A percentile compares a stretch with the other conserved stretches of the same genome.
Evolutionary conservation across 148 eudicot genomes (phyloP).

Genomic region (Simmondsia chinensis): DNA sequence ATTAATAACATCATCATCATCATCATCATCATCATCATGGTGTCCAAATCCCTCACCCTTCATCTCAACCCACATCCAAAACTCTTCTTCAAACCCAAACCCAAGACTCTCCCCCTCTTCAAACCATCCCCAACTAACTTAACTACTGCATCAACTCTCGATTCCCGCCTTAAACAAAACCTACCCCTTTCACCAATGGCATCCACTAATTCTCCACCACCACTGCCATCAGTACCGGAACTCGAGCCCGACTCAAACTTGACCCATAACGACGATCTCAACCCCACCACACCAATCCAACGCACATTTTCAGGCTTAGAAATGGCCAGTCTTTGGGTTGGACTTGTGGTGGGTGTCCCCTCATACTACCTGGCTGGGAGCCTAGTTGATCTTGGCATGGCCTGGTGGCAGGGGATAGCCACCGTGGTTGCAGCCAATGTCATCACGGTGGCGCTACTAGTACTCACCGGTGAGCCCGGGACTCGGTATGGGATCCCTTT

Average conservation of each 20-base stretch:
- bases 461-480: constrained; percentile 83
- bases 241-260: constrained; percentile 49
- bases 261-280: constrained; percentile 69
- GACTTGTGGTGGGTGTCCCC: constrained; percentile 90
- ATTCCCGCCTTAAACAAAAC: constrained; percentile 7
- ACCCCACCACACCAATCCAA: constrained; percentile 44
- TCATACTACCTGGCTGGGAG: constrained; percentile 92
- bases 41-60: constrained; percentile 43
- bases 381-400: constrained; percentile 89
- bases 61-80: constrained; percentile 25
- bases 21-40: constrained; percentile 50
- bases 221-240: constrained; percentile 12
- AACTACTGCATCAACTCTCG: constrained; percentile 7
- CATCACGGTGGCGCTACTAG: constrained; percentile 47
- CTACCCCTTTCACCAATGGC: constrained; percentile 27
- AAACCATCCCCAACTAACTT: constrained; percentile 8
- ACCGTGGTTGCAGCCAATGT: constrained; percentile 78
- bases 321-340: constrained; percentile 86
- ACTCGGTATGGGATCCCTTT: constrained; percentile 75
- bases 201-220: constrained; percentile 10
- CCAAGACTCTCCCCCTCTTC: constrained; percentile 8
- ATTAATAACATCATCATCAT: too few relatives aligned
- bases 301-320: constrained; percentile 76
- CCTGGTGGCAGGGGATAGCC: constrained; percentile 98
- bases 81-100: constrained; percentile 12